phyloP scores from a whole-genome alignment of 495 filamentous ascomycete species.

The Penicillium tannophilum region DNA sequence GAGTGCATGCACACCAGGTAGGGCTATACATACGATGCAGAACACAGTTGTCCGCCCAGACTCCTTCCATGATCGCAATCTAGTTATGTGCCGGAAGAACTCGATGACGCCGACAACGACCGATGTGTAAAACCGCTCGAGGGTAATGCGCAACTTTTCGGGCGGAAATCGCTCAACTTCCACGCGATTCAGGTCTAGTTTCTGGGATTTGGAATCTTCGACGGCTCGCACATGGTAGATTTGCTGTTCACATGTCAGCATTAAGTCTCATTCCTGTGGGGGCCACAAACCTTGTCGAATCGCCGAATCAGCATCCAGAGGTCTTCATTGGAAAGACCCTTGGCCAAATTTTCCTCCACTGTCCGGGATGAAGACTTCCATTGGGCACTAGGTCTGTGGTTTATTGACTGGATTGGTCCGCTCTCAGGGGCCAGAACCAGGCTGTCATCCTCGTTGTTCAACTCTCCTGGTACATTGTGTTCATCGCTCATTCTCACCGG shows the following conservation, averaged over 20 bases:
- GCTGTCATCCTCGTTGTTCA: constrained; percentile 22
- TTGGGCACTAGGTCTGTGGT: constrained; percentile 14
- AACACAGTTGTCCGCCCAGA: constrained; percentile 67
- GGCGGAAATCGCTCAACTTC: constrained; percentile 85
- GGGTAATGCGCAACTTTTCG: constrained; percentile 76
- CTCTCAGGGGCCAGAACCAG: constrained; percentile 9
- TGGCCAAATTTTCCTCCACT: constrained; percentile 25
- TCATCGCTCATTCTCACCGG: constrained; percentile 24
- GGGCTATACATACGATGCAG: constrained; percentile 48
- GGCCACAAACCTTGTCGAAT: constrained; percentile 69
- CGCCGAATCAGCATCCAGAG: constrained; percentile 69
- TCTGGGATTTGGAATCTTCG: constrained; percentile 50
- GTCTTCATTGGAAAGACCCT: constrained; percentile 76
- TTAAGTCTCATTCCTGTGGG: constrained; percentile 4
- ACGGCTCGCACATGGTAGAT: constrained; percentile 83
- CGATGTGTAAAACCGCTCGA: constrained; percentile 87
- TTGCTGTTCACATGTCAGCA: constrained; percentile 58
- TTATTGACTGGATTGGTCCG: constrained; percentile 14
- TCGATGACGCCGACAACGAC: constrained; percentile 69
- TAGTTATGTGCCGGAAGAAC: constrained; percentile 70
- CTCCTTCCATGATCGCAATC: constrained; percentile 82
- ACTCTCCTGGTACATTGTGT: constrained; percentile 17
- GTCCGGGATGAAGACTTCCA: constrained; percentile 27
- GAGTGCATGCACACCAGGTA: no score
- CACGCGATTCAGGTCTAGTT: constrained; percentile 78